Evolutionary conservation across 2,329 filamentous ascomycete species (phyloP).

Genomic region (Ascochyta viciae-villosae): DNA sequence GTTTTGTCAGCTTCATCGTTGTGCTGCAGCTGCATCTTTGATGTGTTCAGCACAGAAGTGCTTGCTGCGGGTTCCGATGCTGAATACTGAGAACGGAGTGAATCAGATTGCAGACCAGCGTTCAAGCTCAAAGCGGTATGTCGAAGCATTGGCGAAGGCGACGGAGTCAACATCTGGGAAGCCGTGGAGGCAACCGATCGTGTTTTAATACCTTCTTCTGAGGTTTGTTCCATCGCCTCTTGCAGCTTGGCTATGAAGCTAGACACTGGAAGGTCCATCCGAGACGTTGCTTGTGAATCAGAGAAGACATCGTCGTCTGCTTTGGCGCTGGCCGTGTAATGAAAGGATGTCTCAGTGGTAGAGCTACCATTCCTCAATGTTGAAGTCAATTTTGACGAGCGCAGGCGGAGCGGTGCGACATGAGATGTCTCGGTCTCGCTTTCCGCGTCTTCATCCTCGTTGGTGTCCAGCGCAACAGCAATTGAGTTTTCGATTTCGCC

Average conservation of each 20-base stretch:
- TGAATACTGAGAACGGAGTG: constrained; percentile 1
- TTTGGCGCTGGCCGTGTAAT: not conserved
- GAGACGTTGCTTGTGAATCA: not conserved
- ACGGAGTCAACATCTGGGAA: not conserved
- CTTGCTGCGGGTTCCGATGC: not conserved
- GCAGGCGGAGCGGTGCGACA: not conserved
- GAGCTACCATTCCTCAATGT: not conserved
- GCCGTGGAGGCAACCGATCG: not conserved
- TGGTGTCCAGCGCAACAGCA: not conserved
- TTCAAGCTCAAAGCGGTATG: not conserved
- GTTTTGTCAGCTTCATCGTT: not conserved
- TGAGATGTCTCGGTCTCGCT: not conserved
- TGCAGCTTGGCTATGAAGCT: not conserved
- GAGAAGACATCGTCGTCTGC: constrained; percentile 8
- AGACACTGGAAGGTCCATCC: not conserved
- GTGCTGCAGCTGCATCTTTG: not conserved
- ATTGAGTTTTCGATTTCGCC: not conserved
- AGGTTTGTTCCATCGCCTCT: not conserved
- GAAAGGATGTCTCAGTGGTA: not conserved
- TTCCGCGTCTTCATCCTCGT: not conserved
- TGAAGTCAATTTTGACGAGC: not conserved
- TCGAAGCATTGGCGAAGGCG: constrained; percentile 4
- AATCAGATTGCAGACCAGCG: not conserved
- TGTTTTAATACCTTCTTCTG: not conserved
- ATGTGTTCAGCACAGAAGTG: not conserved